Percentiles rank a stretch among this genome's conserved stretches.
Conservation (phyloP, 2,329 filamentous ascomycete species). For the Sclerotinia sclerotiorum region DNA sequence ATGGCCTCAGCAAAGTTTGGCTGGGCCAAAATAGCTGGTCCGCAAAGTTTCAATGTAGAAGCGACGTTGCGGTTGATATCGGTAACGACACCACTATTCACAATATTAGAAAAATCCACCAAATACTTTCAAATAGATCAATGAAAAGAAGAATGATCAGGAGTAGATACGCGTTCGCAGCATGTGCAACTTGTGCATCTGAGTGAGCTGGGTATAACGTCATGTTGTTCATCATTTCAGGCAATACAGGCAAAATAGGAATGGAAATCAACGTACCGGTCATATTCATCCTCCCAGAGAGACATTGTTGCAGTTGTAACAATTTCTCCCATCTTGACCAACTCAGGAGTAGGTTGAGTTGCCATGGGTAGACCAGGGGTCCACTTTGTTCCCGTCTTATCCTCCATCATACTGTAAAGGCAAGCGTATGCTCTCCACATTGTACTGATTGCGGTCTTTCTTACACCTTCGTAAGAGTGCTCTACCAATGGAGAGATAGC, state of each 20-base stretch:
- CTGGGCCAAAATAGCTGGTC: constrained; percentile 78
- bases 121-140: constrained; percentile 20
- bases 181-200: constrained; percentile 84
- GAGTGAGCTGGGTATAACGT: constrained; percentile 99
- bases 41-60: constrained; percentile 85
- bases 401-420: constrained; percentile 84
- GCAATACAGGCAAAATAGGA: constrained; percentile 28
- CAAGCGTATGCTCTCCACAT: constrained; percentile 92
- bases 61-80: constrained; percentile 94
- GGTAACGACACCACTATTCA: constrained; percentile 59
- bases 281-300: constrained; percentile 85
- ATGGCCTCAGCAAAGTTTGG: constrained; percentile 73
- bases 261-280: constrained; percentile 69
- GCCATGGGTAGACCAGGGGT: constrained; percentile 81
- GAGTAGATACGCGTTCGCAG: constrained; percentile 75
- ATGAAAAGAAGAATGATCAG: constrained; percentile 33
- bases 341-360: constrained; percentile 72
- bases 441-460: constrained; percentile 87
- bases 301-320: constrained; percentile 81
- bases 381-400: constrained; percentile 79
- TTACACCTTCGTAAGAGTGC: constrained; percentile 88
- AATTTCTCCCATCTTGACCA: constrained; percentile 82
- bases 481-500: constrained; percentile 77
- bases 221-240: constrained; percentile 77
- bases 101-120: constrained; percentile 26